Conservation (phyloP, 2,329 filamentous ascomycete genomes). For the Fusarium musae region DNA sequence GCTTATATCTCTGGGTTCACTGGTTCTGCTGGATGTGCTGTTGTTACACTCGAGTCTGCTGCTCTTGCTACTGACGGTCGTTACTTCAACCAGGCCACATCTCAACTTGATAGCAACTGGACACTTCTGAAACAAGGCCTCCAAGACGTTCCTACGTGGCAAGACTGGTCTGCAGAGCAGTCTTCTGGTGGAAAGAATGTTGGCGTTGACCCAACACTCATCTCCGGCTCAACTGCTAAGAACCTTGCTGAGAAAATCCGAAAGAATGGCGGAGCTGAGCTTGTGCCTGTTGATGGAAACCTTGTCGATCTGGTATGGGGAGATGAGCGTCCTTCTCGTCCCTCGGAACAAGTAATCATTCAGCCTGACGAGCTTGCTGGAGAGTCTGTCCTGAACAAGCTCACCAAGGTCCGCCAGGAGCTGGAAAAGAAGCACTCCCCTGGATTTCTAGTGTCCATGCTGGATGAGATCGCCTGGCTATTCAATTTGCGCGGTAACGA, state of each 20-base stretch:
- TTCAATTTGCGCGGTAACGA: constrained; percentile 96
- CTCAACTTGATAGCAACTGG: constrained; percentile 94
- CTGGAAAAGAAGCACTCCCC: constrained; percentile 88
- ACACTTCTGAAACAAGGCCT: constrained; percentile 89
- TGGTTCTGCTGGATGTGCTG: constrained; percentile 92
- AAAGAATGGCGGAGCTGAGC: constrained; percentile 82
- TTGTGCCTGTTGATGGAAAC: constrained; percentile 82
- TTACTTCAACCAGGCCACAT: constrained; percentile 96
- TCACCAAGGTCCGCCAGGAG: constrained; percentile 88
- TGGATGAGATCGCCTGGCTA: constrained; percentile 98
- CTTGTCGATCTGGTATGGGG: constrained; percentile 94
- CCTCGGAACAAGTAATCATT: constrained; percentile 79
- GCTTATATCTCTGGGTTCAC: constrained; percentile 94
- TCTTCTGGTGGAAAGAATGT: constrained; percentile 88
- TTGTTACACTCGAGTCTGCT: constrained; percentile 87
- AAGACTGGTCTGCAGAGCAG: constrained; percentile 93
- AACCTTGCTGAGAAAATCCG: constrained; percentile 88
- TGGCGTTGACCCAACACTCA: constrained; percentile 88
- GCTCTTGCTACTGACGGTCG: constrained; percentile 93
- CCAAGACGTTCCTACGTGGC: constrained; percentile 95
- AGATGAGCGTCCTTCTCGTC: constrained; percentile 75
- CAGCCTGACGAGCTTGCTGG: constrained; percentile 80
- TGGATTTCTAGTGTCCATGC: constrained; percentile 91
- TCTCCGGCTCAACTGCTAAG: constrained; percentile 71
- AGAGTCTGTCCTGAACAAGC: constrained; percentile 83